Evolutionary conservation across 2,329 filamentous ascomycete species (phyloP), one percentile per base, ranked within the genome.

Genomic region (Penicillium sp.): DNA sequence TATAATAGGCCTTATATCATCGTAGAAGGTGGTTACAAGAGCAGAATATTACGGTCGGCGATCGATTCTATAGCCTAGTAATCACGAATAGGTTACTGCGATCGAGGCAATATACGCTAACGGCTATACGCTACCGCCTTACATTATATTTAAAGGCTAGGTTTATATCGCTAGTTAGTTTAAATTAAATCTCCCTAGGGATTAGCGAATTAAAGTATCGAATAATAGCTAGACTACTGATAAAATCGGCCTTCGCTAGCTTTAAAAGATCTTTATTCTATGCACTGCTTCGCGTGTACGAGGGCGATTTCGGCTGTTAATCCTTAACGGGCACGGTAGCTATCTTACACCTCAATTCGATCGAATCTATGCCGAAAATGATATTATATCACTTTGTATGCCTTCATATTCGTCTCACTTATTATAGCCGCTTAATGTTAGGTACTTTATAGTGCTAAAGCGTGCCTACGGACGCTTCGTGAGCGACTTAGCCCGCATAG

Each of bases 211-310:
- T 10, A 23, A 53, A 5, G 52, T 66, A 10, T 67, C 57, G 47
- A 54, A 56, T 31, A 74, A 72, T 56, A 57, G 69, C 49, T 74
- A 50, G 66, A 73, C 63, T 4, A 69, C 53, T 49, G 67, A 73
- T 60, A 33, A 69, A 48, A 63, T 66, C n/a, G n/a, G n/a, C n/a
- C n/a, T n/a, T n/a, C n/a, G n/a, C n/a, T n/a, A n/a, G n/a, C n/a
- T n/a, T n/a, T 24, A 70, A 60, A 58, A 73, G 21, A 6, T 50
- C 61, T 73, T 74, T 59, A 58, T 70, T 51, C 52, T 59, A 44
- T 57, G 68, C 57, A 69, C 59, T 21, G n/a, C 8, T 39, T 39
- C 36, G 16, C 36, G 36, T 13, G 36, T 39, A 21, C 16, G 36
- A 13, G 36, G 36, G 4, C 16, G 16, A n/a, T 42, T 15, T 36